Conservation (phyloP, 1,284 basidiomycete genomes). For the Sutorius eximius region DNA sequence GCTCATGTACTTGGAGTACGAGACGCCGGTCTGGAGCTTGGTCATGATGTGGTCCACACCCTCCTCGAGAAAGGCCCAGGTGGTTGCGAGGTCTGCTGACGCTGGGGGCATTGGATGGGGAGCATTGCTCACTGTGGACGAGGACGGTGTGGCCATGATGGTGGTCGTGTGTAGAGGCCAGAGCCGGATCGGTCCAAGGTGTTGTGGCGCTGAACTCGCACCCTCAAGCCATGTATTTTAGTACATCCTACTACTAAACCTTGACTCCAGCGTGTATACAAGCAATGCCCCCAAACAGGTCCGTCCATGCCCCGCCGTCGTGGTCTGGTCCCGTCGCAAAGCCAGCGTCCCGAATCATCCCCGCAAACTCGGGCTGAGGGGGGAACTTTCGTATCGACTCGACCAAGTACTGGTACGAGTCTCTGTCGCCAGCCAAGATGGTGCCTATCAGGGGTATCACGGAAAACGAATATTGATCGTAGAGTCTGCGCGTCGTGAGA, state of each 20-base stretch:
- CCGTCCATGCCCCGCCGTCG: conserved; percentile 86
- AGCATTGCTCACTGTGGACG: conserved; percentile 8
- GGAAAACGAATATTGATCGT: conserved; percentile 96
- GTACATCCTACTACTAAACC: conserved; percentile 38
- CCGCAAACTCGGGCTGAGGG: conserved; percentile 84
- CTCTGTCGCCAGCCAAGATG: conserved; percentile 92
- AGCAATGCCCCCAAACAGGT: conserved; percentile 86
- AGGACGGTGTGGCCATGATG: conserved; percentile 33
- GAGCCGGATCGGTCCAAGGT: conserved; percentile 21
- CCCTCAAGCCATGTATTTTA: neutral
- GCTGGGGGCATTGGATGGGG: conserved; percentile 55
- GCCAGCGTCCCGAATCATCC: conserved; percentile 86
- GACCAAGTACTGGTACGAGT: conserved; percentile 96
- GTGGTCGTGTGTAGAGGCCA: conserved; percentile 28
- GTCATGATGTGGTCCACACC: conserved; percentile 96
- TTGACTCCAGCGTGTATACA: conserved; percentile 87
- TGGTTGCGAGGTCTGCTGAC: conserved; percentile 75
- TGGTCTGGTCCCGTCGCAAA: conserved; percentile 79
- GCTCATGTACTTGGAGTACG: conserved; percentile 90
- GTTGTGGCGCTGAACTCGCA: conserved; percentile 29
- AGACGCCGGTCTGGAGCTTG: conserved; percentile 83
- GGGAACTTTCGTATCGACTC: conserved; percentile 98
- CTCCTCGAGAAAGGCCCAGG: conserved; percentile 86
- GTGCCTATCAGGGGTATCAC: conserved; percentile 94
- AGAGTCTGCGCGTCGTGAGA: conserved; percentile 56